Percentiles rank a stretch among this genome's conserved stretches.
Evolutionary conservation across 2,329 filamentous ascomycete genomes (phyloP).

Genomic region (Diaporthe citriasiana): DNA sequence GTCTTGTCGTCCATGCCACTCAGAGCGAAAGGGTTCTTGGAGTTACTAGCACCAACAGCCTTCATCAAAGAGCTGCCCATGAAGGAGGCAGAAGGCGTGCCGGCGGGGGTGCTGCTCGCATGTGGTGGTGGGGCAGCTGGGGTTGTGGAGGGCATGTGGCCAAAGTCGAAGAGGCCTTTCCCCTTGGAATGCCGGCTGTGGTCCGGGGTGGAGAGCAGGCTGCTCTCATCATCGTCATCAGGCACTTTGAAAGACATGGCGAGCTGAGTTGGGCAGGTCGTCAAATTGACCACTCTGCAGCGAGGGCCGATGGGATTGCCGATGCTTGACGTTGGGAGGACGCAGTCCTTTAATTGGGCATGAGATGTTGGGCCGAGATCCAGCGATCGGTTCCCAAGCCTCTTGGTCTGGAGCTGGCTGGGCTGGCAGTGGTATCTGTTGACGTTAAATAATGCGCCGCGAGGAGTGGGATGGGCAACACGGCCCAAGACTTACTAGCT

Average conservation of each 20-base stretch:
- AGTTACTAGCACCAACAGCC: constrained; percentile 45
- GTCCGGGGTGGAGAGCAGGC: constrained; percentile 65
- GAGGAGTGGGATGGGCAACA: constrained; percentile 21
- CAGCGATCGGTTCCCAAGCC: background rate
- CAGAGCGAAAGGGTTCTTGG: constrained; percentile 39
- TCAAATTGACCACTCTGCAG: background rate
- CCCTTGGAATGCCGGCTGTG: constrained; percentile 53
- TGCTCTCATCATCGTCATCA: constrained; percentile 54
- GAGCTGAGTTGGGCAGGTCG: constrained; percentile 23
- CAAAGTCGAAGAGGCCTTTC: constrained; percentile 56
- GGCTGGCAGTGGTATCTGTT: background rate
- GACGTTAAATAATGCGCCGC: constrained; percentile 11
- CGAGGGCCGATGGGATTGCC: background rate
- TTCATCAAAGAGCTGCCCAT: constrained; percentile 68
- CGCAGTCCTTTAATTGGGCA: background rate
- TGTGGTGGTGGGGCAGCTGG: constrained; percentile 65
- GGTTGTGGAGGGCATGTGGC: constrained; percentile 65
- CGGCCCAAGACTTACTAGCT: constrained; percentile 2
- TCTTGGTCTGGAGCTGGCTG: background rate
- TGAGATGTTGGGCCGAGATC: background rate
- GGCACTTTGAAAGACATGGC: constrained; percentile 54
- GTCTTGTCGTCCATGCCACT: constrained; percentile 38
- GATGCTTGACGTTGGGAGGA: background rate
- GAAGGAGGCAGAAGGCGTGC: constrained; percentile 68
- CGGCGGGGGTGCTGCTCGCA: constrained; percentile 69